Evolutionary conservation across 495 filamentous ascomycete genomes (phyloP).

Genomic region (Talaromyces proteolyticus): DNA sequence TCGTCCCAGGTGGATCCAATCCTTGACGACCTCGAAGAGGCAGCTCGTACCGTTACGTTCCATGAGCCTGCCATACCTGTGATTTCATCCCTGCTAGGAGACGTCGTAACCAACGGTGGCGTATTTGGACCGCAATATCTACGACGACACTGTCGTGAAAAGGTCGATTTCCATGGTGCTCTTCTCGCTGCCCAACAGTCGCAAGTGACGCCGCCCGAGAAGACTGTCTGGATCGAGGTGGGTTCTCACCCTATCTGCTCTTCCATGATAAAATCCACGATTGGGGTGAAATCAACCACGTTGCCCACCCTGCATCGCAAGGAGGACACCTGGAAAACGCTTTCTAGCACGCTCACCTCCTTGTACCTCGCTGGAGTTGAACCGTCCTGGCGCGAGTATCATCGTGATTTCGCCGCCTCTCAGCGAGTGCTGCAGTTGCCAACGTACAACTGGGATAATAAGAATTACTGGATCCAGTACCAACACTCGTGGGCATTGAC

Average conservation of each 20-base stretch:
- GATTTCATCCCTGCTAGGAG: conserved; percentile 64
- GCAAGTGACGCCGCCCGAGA: conserved; percentile 36
- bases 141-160: conserved; percentile 57
- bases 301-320: conserved; percentile 52
- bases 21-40: conserved; percentile 55
- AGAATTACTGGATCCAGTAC: conserved; percentile 82
- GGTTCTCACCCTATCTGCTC: conserved; percentile 65
- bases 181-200: conserved; percentile 46
- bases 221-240: conserved; percentile 53
- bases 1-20: conserved; percentile 76
- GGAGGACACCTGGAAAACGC: conserved; percentile 57
- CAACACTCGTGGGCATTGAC: no score
- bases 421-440: conserved; percentile 64
- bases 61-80: conserved; percentile 55
- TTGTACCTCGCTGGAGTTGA: conserved; percentile 64
- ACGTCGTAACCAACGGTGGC: conserved; percentile 47
- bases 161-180: conserved; percentile 68
- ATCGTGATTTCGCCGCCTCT: conserved; percentile 58
- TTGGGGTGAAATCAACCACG: conserved; percentile 50
- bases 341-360: conserved; percentile 51
- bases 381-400: conserved; percentile 73
- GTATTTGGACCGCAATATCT: conserved; percentile 56
- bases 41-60: conserved; percentile 55
- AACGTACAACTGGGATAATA: conserved; percentile 70
- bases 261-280: conserved; percentile 62